These are phyloP conservation scores for Lanmaoa pseudosensibilis DNA, from an alignment of 768 basidiomycete species.

Conservation along the genomic window DNA sequence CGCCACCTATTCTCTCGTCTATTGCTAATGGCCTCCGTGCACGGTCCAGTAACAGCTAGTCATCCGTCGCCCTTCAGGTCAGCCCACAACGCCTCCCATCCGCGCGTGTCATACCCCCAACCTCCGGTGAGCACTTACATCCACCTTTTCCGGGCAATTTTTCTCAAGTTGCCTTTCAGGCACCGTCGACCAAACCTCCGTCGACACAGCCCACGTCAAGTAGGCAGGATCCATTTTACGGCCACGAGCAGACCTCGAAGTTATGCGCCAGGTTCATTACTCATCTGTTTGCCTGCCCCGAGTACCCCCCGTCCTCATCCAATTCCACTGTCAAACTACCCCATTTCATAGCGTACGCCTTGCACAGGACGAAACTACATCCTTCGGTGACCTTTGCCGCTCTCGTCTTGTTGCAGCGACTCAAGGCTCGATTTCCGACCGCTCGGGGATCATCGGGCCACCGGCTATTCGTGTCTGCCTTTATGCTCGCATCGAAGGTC, in stretches of 20 bases:
- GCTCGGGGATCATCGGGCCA: conserved; percentile 77
- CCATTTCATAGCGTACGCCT: conserved; percentile 64
- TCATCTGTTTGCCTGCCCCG: conserved; percentile 84
- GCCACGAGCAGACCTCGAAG: conserved; percentile 71
- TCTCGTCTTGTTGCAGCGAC: conserved; percentile 54
- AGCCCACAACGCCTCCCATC: conserved; percentile 27
- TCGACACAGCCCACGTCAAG: conserved; percentile 30
- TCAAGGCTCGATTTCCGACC: conserved; percentile 72
- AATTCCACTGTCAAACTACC: conserved; percentile 41
- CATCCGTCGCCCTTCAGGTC: conserved; percentile 33
- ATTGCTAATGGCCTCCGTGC: conserved; percentile 33
- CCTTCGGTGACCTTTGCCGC: conserved; percentile 45
- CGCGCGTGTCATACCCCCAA: conserved; percentile 30
- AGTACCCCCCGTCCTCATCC: conserved; percentile 56
- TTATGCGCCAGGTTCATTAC: conserved; percentile 79
- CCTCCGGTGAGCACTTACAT: conserved; percentile 20
- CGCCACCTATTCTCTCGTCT: conserved; percentile 17
- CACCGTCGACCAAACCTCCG: conserved; percentile 27
- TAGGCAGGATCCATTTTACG: conserved; percentile 39
- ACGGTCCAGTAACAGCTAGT: conserved; percentile 27
- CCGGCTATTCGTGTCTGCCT: conserved; percentile 67
- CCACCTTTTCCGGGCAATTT: neutral
- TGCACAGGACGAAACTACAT: conserved; percentile 67
- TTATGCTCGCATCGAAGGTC: conserved; percentile 77
- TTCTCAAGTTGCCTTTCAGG: conserved; percentile 15